phyloP scores from a whole-genome alignment of 192 early-diverging fungal genomes.

The Coemansia sp. region DNA sequence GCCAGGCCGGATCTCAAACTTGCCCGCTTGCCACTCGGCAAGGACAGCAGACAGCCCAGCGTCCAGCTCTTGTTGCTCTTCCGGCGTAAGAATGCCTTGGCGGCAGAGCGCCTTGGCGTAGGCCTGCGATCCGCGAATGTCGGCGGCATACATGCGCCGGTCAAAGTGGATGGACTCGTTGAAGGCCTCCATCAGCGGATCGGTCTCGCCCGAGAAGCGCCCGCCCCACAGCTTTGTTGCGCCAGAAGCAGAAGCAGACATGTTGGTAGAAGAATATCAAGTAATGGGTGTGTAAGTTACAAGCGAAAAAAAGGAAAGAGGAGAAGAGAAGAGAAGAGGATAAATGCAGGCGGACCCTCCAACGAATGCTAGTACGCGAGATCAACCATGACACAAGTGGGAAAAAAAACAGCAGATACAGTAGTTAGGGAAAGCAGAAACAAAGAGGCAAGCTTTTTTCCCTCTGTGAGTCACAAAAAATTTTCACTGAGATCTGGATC shows the following conservation, averaged over 20 bases:
- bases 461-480: constrained; percentile 13
- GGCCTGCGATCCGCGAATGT: constrained; percentile 82
- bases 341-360: not conserved
- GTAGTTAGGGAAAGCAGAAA: too few species aligned
- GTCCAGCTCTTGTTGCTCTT: constrained; percentile 71
- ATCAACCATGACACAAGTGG: not conserved
- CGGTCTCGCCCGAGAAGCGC: constrained; percentile 83
- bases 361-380: not conserved
- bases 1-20: constrained; percentile 66
- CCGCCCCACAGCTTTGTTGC: constrained; percentile 75
- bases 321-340: not conserved
- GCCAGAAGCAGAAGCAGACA: constrained; percentile 8
- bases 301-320: not conserved
- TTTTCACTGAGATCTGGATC: constrained; percentile 1
- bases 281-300: constrained; percentile 4
- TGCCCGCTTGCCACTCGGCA: constrained; percentile 75
- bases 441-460: too few species aligned
- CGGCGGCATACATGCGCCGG: constrained; percentile 86
- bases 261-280: not conserved
- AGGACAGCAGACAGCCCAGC: constrained; percentile 72
- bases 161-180: constrained; percentile 96
- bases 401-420: not conserved
- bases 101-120: constrained; percentile 79
- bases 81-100: constrained; percentile 70
- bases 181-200: constrained; percentile 96